phyloP scores from a whole-genome alignment of 768 basidiomycete genomes.

The Dioszegia crocea region DNA sequence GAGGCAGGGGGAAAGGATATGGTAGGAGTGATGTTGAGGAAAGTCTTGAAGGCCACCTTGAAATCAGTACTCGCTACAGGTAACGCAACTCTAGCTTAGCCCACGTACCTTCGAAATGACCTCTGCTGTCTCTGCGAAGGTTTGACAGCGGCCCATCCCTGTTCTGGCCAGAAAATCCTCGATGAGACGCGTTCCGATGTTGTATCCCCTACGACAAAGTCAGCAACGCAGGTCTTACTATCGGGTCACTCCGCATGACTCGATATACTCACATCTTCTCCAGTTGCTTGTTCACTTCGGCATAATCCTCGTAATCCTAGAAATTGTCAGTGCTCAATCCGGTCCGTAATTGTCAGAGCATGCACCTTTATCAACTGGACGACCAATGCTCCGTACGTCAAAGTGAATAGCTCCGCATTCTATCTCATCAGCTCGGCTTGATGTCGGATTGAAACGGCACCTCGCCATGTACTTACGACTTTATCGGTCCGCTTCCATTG shows the following conservation, averaged over 20 bases:
- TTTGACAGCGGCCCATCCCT: slow-evolving; percentile 80
- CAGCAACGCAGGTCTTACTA: too few relatives aligned
- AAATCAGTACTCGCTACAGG: background rate
- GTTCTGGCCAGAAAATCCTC: slow-evolving; percentile 96
- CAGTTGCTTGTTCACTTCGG: slow-evolving; percentile 78
- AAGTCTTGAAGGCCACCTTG: slow-evolving; percentile 96
- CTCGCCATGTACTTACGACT: slow-evolving; percentile 70
- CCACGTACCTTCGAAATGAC: slow-evolving; percentile 76
- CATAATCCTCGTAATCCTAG: slow-evolving; percentile 91
- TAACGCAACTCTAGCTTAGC: background rate
- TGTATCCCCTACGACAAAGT: slow-evolving; percentile 99
- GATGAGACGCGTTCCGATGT: slow-evolving; percentile 90
- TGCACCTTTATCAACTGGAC: slow-evolving; percentile 83
- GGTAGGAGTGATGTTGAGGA: slow-evolving; percentile 83
- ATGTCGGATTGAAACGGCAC: too few relatives aligned
- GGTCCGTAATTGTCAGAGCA: background rate
- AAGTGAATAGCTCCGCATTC: slow-evolving; percentile 95
- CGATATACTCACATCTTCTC: slow-evolving; percentile 63
- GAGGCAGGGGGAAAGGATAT: slow-evolving; percentile 65
- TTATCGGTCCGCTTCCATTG: slow-evolving; percentile 96
- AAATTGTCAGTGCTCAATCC: background rate
- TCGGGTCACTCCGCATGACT: background rate
- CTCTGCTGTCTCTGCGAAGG: slow-evolving; percentile 92
- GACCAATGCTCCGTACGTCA: slow-evolving; percentile 95
- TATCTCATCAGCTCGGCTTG: slow-evolving; percentile 42